Percentiles rank a stretch among this genome's conserved stretches.
phyloP scores from a whole-genome alignment of 441 rosid species.

The Populus hybrid region DNA sequence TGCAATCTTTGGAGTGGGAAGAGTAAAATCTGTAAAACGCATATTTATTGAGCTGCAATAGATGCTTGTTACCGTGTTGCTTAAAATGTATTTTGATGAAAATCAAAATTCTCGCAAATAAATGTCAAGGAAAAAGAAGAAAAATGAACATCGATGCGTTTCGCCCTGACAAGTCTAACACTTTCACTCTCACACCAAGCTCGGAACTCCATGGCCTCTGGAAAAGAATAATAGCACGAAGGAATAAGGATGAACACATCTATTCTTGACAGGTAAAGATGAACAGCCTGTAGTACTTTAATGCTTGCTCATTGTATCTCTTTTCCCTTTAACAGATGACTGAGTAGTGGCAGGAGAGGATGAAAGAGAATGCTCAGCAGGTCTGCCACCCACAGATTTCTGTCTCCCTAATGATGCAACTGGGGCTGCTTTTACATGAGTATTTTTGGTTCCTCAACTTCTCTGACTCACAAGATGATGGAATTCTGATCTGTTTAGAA shows the following conservation, averaged over 20 bases:
- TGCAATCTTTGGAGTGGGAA: background rate
- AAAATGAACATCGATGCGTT: constrained; percentile 43
- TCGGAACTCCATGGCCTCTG: constrained; percentile 96
- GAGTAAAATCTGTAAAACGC: background rate
- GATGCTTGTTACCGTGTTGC: background rate
- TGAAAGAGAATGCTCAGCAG: constrained; percentile 45
- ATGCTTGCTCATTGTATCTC: constrained; percentile 53
- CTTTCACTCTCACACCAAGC: constrained; percentile 96
- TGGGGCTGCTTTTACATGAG: constrained; percentile 53
- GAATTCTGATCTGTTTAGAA: constrained; percentile 55
- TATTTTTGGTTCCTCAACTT: constrained; percentile 72
- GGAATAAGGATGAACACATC: background rate
- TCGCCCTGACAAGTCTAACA: constrained; percentile 78
- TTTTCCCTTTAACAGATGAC: constrained; percentile 58
- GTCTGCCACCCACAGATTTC: constrained; percentile 54
- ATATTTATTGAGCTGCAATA: background rate
- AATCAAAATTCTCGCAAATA: too few relatives aligned
- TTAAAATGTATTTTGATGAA: background rate
- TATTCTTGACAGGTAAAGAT: constrained; percentile 1
- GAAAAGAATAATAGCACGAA: constrained; percentile 19
- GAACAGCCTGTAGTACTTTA: constrained; percentile 17
- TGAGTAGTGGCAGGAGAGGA: constrained; percentile 59
- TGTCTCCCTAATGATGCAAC: constrained; percentile 62
- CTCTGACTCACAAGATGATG: constrained; percentile 58
- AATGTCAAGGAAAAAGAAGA: background rate